A percentile compares a stretch with the other conserved stretches of the same genome.
Evolutionary conservation across 2,329 filamentous ascomycete genomes (phyloP).

Genomic region (Epichloe uncinata): DNA sequence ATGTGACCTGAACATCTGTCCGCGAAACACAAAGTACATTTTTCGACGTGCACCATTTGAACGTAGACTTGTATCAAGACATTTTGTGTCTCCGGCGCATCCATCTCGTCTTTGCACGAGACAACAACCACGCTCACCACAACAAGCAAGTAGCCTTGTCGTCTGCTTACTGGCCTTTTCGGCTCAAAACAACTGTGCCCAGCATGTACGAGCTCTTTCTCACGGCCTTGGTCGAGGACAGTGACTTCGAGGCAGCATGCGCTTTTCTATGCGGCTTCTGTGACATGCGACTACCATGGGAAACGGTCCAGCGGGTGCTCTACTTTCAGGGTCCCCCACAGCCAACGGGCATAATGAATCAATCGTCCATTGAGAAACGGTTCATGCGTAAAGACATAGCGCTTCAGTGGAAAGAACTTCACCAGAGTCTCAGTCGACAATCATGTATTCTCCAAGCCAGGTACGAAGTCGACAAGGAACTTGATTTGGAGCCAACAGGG

Average conservation of each 20-base stretch:
- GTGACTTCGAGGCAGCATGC: constrained; percentile 34
- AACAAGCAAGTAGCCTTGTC: neutral
- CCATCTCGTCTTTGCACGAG: neutral
- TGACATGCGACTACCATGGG: constrained; percentile 36
- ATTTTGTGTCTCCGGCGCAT: neutral
- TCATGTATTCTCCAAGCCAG: constrained; percentile 43
- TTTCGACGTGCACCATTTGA: neutral
- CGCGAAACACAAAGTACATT: neutral
- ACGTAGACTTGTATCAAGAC: neutral
- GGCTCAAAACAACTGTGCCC: neutral
- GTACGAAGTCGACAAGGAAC: constrained; percentile 37
- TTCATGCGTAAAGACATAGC: constrained; percentile 23
- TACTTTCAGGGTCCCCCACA: constrained; percentile 37
- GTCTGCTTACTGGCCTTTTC: neutral
- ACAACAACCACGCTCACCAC: neutral
- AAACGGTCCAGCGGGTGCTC: constrained; percentile 36
- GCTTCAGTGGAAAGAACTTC: constrained; percentile 38
- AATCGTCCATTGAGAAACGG: constrained; percentile 24
- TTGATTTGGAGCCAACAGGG: constrained; percentile 29
- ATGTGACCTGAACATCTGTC: neutral
- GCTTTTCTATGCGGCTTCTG: constrained; percentile 44
- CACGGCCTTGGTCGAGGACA: constrained; percentile 36
- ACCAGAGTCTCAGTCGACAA: constrained; percentile 40
- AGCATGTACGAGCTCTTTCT: constrained; percentile 48
- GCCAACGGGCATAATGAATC: constrained; percentile 32